Conservation (phyloP, 2,329 filamentous ascomycete genomes). For the Fusarium metavorans region DNA sequence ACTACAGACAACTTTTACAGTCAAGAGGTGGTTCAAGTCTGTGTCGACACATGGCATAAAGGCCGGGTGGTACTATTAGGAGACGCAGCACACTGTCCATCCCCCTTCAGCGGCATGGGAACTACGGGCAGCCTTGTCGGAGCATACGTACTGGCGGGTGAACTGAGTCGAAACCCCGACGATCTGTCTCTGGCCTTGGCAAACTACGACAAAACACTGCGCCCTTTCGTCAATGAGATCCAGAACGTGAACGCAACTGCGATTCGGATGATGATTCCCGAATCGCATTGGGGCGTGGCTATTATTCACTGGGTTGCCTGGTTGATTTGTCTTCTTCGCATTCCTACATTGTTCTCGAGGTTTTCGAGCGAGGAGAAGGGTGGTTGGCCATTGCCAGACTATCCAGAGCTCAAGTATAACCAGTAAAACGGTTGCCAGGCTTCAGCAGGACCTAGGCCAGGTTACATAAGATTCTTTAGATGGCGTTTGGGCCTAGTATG, state of each 20-base stretch:
- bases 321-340: slow-evolving; percentile 19
- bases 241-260: slow-evolving; percentile 19
- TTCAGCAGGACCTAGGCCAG: not conserved
- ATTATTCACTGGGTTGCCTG: slow-evolving; percentile 28
- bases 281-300: slow-evolving; percentile 15
- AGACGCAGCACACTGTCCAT: slow-evolving; percentile 28
- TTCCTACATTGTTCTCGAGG: slow-evolving; percentile 18
- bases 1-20: slow-evolving; percentile 29
- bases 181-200: slow-evolving; percentile 14
- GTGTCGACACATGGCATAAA: slow-evolving; percentile 17
- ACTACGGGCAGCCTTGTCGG: slow-evolving; percentile 24
- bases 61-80: slow-evolving; percentile 15
- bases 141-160: slow-evolving; percentile 28
- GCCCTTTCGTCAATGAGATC: slow-evolving; percentile 24
- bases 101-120: slow-evolving; percentile 32
- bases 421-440: not conserved
- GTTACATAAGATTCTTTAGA: not conserved
- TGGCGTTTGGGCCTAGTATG: not conserved
- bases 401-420: slow-evolving; percentile 6
- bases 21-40: slow-evolving; percentile 27
- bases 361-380: slow-evolving; percentile 32
- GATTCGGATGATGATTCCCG: slow-evolving; percentile 11
- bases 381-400: slow-evolving; percentile 22
- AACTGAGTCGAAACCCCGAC: slow-evolving; percentile 20
- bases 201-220: slow-evolving; percentile 22